Base-by-base conservation (phyloP, 2,329 filamentous ascomycete species). In the Macrophomina tecta region DNA sequence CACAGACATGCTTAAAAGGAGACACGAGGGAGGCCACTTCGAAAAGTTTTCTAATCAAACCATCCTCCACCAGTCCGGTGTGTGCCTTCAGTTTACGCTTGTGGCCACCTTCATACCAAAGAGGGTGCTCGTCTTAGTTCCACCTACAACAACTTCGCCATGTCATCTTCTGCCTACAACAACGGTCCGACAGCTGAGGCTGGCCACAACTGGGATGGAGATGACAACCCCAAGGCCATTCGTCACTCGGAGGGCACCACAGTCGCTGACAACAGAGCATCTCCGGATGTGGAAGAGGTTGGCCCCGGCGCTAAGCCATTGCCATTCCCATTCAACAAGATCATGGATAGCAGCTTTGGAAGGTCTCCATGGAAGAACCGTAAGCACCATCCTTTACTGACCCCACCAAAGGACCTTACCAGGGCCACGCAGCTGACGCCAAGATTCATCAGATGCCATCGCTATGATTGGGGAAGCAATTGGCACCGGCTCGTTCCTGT, bases 401-500 rank as follows among this genome's bases (percentile, higher is more conserved):
- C 23, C 23, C 8, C 45, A 23, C 32, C 8, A 18, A 9, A 7
- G 5, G 28, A 11, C 23, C 16, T 30, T 9, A 14, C 5, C 23
- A 14, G 5, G 58, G 30, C 42, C 30, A 23, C 1, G 5, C 14
- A 46, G 12, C 38, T 60, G 40, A 60, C 32, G 9, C 7, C n/a
- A 45, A 30, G 7, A 1, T 23, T n/a, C 12, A 2, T 16, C 6
- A 61, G 53, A 85, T 70, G 68, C 82, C 53, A 77, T 85, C 49
- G 83, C 82, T 36, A 76, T 79, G 14, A 62, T 82, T 9, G 82
- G 82, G 23, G 85, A 87, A 72, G 84, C 85, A 30, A 77, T 84
- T 12, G 85, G 85, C 36, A 87, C 84, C 0, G 82, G 83, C 46
- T 71, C 84, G 68, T 84, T 84, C 72, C 75, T 84, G 18, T 83